Percentiles rank a stretch among this genome's conserved stretches.
These are phyloP conservation scores for Dendrostoma leiphaemia DNA, from an alignment of 2,329 filamentous ascomycete species.

Conservation along the genomic window DNA sequence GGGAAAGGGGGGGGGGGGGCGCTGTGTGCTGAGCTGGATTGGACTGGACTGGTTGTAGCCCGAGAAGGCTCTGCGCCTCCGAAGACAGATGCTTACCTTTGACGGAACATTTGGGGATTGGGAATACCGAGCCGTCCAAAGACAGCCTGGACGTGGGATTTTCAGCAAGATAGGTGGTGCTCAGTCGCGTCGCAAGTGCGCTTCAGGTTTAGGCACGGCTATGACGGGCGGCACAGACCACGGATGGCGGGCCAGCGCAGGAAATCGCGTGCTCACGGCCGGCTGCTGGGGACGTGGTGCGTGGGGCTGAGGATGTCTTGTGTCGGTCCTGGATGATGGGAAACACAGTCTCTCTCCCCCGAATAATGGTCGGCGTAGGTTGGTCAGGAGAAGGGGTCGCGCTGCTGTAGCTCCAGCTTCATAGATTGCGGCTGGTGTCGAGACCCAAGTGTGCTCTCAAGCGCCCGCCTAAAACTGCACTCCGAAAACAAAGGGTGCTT, in stretches of 20 bases:
- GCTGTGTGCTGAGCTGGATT: not conserved
- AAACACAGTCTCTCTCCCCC: too few species aligned
- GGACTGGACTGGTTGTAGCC: not conserved
- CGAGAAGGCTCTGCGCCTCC: not conserved
- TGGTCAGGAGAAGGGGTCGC: not conserved
- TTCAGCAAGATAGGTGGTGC: not conserved
- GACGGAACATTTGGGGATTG: slow-evolving; percentile 17
- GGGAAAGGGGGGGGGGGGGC: not conserved
- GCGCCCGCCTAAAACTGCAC: not conserved
- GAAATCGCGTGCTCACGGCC: slow-evolving; percentile 9
- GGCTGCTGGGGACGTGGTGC: not conserved
- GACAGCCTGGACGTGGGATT: not conserved
- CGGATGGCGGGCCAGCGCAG: slow-evolving; percentile 2
- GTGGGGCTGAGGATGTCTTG: not conserved
- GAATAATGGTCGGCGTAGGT: not conserved
- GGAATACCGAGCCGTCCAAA: not conserved
- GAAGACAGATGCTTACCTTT: slow-evolving; percentile 20
- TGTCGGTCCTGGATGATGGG: too few species aligned
- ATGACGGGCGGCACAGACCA: slow-evolving; percentile 6
- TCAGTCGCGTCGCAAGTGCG: not conserved
- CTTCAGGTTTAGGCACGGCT: not conserved
- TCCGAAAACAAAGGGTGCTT: not conserved
- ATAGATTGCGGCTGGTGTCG: not conserved
- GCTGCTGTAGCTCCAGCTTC: slow-evolving; percentile 13
- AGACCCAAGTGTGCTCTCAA: not conserved